phyloP scores from a whole-genome alignment of 192 early-diverging fungal species.

The Powellomyces hirtus region DNA sequence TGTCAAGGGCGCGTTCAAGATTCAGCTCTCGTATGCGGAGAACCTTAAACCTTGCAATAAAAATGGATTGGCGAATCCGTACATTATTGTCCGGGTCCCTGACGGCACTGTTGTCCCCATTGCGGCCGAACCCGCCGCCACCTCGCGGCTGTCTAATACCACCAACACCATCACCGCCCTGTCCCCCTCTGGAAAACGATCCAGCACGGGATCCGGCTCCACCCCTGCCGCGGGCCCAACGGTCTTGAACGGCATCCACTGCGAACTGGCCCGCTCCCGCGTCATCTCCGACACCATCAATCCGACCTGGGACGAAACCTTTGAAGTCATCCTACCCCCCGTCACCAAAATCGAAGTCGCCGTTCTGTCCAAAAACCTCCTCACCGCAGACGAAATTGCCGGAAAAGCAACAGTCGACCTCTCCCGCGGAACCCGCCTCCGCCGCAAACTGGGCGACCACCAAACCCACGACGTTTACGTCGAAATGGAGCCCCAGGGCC shows the following conservation, averaged over 20 bases:
- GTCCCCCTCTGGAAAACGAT: background rate
- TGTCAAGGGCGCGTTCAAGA: conserved; percentile 45
- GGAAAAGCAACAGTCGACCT: conserved; percentile 49
- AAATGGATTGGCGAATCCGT: conserved; percentile 52
- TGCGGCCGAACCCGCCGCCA: conserved; percentile 9
- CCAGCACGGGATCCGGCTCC: background rate
- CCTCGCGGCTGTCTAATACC: background rate
- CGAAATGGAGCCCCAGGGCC: conserved; percentile 56
- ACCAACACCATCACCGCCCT: background rate
- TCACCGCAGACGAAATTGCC: conserved; percentile 49
- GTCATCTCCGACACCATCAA: conserved; percentile 50
- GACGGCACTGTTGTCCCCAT: conserved; percentile 51
- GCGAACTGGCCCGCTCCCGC: conserved; percentile 48
- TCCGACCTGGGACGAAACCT: conserved; percentile 57
- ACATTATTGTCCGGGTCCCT: conserved; percentile 51
- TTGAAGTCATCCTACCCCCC: conserved; percentile 50
- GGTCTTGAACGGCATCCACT: conserved; percentile 38
- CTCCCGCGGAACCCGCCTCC: conserved; percentile 34
- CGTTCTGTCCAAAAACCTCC: conserved; percentile 47
- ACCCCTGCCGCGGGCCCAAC: conserved; percentile 27
- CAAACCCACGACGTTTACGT: conserved; percentile 60
- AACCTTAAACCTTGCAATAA: conserved; percentile 56
- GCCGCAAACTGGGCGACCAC: conserved; percentile 47
- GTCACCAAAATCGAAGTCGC: conserved; percentile 46
- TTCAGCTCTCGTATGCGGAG: conserved; percentile 53